Conservation (phyloP, 1,284 basidiomycete genomes). For the Singerocomus inundabilis region DNA sequence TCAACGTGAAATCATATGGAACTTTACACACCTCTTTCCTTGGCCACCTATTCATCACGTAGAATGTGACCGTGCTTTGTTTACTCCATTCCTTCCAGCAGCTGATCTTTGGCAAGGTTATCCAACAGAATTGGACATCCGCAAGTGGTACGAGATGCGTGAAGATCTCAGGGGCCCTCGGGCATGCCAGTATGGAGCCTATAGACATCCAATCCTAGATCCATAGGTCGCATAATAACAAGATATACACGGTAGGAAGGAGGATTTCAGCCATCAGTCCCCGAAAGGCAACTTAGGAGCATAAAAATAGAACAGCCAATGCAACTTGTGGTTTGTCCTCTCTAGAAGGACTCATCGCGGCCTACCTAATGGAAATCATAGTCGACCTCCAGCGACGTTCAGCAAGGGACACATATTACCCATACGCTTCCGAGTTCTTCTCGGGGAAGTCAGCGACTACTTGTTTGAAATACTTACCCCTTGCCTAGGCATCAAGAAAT, state of each 20-base stretch:
- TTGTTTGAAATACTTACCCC: background rate
- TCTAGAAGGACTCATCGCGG: constrained; percentile 1
- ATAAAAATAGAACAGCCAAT: constrained; percentile 38
- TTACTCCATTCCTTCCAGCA: no score
- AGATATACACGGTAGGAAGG: constrained; percentile 41
- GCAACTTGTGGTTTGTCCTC: constrained; percentile 1
- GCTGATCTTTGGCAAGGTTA: no score
- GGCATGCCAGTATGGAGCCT: no score
- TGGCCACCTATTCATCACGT: no score
- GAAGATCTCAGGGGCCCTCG: no score
- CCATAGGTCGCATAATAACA: background rate
- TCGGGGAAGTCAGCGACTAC: background rate
- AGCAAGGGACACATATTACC: background rate
- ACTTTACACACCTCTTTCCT: no score
- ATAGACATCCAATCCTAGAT: no score
- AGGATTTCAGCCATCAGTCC: constrained; percentile 55
- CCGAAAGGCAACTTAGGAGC: constrained; percentile 50
- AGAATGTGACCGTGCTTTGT: no score
- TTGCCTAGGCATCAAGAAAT: background rate
- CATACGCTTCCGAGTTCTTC: constrained; percentile 1
- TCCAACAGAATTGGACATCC: no score
- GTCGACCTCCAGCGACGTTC: background rate
- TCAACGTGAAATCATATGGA: no score
- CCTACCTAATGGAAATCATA: background rate
- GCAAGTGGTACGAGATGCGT: no score